A percentile compares a stretch with the other conserved stretches of the same genome.
Evolutionary conservation across 306 rosid genomes (phyloP).

Genomic region (Mucuna pruriens): DNA sequence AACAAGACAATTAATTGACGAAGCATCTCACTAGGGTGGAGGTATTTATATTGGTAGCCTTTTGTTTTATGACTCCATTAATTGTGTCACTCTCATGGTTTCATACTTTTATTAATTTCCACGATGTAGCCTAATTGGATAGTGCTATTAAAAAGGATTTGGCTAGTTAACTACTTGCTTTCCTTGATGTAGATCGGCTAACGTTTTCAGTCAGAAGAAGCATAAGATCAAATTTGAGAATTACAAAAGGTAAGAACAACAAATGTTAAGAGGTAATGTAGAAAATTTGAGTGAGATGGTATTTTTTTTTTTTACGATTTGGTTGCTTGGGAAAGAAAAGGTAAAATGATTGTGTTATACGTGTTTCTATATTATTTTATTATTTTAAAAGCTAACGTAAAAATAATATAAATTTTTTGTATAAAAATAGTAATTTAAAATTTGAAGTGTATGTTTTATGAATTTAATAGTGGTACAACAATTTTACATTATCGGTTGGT

Average conservation of each 20-base stretch:
- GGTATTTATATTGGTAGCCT: slow-evolving; percentile 53
- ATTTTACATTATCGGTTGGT: too few relatives aligned
- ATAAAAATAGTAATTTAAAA: too few relatives aligned
- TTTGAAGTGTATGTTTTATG: too few relatives aligned
- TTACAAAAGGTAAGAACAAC: too few relatives aligned
- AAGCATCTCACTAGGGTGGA: slow-evolving; percentile 11
- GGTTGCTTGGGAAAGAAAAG: background rate
- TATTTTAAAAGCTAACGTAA: too few relatives aligned
- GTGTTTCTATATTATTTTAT: background rate
- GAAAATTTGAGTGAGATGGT: background rate
- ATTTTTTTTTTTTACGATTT: background rate
- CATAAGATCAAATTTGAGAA: background rate
- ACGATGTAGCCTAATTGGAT: background rate
- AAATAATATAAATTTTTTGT: too few relatives aligned
- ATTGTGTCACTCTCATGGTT: background rate
- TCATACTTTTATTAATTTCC: too few relatives aligned
- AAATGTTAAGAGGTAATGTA: too few relatives aligned
- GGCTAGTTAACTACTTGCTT: background rate
- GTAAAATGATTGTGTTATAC: background rate
- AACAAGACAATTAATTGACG: background rate
- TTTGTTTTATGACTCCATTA: background rate
- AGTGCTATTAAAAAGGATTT: background rate
- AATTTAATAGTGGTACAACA: too few relatives aligned
- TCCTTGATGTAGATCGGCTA: background rate
- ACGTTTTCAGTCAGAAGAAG: background rate